These are phyloP conservation scores for Teratosphaeria gauchensis DNA, from an alignment of 2,329 filamentous ascomycete genomes.

Conservation along the genomic window DNA sequence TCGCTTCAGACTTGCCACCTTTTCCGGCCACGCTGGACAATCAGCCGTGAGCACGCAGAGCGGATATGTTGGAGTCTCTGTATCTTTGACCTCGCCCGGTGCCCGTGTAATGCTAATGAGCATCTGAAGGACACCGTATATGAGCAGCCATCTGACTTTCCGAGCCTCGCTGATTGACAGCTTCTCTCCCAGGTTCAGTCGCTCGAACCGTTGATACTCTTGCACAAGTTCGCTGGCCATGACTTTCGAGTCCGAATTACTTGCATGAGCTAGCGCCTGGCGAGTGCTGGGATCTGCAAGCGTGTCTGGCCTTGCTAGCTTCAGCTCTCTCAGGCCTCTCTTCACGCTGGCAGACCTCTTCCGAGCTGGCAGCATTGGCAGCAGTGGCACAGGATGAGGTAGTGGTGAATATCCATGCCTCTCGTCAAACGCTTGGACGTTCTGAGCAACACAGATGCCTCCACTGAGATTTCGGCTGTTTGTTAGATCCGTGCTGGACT, in stretches of 20 bases:
- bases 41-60: constrained; percentile 39
- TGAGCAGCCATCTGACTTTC: constrained; percentile 68
- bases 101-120: constrained; percentile 53
- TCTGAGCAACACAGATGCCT: constrained; percentile 61
- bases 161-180: constrained; percentile 56
- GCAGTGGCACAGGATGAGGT: constrained; percentile 55
- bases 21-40: constrained; percentile 30
- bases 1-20: background rate
- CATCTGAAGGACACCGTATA: constrained; percentile 67
- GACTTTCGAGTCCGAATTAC: constrained; percentile 34
- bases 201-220: constrained; percentile 63
- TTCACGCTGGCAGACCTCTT: constrained; percentile 19
- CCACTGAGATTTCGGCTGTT: constrained; percentile 40
- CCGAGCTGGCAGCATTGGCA: constrained; percentile 41
- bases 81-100: constrained; percentile 52
- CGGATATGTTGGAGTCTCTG: constrained; percentile 49
- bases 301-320: constrained; percentile 26
- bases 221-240: constrained; percentile 47
- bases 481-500: constrained; percentile 27
- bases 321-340: constrained; percentile 27
- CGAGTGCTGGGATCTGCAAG: constrained; percentile 44
- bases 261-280: constrained; percentile 43
- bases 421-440: constrained; percentile 56
- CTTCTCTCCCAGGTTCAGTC: constrained; percentile 49
- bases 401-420: constrained; percentile 51